These are phyloP conservation scores for Lipomyces starkeyi DNA, from an alignment of 805 yeast species.

Conservation along the genomic window DNA sequence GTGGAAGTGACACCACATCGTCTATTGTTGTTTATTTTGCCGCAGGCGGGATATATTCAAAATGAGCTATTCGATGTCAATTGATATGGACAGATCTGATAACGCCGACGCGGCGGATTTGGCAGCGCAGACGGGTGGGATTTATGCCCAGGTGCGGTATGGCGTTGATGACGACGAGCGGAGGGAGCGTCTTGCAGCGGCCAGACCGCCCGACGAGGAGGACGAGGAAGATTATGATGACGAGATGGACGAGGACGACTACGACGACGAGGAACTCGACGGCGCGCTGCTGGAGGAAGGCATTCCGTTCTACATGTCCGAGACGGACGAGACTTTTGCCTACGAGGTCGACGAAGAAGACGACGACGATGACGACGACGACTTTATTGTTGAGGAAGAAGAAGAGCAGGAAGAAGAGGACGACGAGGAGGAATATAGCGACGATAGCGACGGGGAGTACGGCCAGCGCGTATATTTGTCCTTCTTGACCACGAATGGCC, in stretches of 20 bases:
- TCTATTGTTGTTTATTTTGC: background rate
- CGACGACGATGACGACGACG: slow-evolving; percentile 23
- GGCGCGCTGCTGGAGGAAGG: slow-evolving; percentile 7
- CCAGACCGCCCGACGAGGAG: slow-evolving; percentile 10
- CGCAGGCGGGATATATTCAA: background rate
- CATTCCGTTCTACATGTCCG: slow-evolving; percentile 6
- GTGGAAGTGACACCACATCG: background rate
- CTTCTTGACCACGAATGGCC: slow-evolving; percentile 2
- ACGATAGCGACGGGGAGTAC: slow-evolving; percentile 15
- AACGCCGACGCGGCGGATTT: background rate
- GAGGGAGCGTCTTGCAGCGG: slow-evolving; percentile 4
- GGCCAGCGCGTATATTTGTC: slow-evolving; percentile 8
- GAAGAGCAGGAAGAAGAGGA: slow-evolving; percentile 16
- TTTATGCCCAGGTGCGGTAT: slow-evolving; percentile 8
- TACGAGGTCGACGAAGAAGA: slow-evolving; percentile 30
- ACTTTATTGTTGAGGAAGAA: slow-evolving; percentile 22
- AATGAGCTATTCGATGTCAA: background rate
- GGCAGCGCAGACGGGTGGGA: slow-evolving; percentile 2
- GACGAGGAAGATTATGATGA: slow-evolving; percentile 3
- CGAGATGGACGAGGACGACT: slow-evolving; percentile 23
- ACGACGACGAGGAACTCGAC: slow-evolving; percentile 17
- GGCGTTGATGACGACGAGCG: slow-evolving; percentile 8
- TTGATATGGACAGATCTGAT: background rate
- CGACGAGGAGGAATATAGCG: slow-evolving; percentile 20
- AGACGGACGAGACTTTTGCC: slow-evolving; percentile 15